phyloP scores from a whole-genome alignment of 2,329 filamentous ascomycete genomes.

The Ilyonectria sp. region DNA sequence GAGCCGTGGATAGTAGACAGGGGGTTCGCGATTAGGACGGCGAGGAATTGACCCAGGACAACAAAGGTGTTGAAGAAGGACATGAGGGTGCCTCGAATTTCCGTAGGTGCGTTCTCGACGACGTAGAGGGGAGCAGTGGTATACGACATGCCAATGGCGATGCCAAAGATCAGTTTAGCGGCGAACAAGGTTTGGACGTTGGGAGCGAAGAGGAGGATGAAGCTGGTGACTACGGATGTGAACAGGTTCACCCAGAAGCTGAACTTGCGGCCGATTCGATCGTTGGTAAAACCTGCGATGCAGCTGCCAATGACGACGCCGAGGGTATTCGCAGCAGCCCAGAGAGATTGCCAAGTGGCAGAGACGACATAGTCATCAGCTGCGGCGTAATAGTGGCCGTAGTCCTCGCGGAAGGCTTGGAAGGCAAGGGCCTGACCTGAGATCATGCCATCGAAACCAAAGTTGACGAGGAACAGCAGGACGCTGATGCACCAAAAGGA shows the following conservation, averaged over 20 bases:
- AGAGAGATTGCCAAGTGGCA: not conserved
- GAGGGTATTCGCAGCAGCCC: not conserved
- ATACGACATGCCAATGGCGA: constrained; percentile 1
- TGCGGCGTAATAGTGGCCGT: not conserved
- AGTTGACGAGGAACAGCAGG: constrained; percentile 3
- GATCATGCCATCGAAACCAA: not conserved
- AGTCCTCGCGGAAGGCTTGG: not conserved
- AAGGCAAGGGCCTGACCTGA: not conserved
- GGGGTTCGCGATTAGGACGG: not conserved
- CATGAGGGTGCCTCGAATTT: not conserved
- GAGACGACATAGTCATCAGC: not conserved
- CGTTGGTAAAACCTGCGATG: not conserved
- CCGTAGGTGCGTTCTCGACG: not conserved
- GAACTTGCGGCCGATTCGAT: not conserved
- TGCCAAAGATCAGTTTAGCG: not conserved
- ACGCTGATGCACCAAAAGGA: not conserved
- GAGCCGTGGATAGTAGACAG: not conserved
- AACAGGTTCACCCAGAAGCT: not conserved
- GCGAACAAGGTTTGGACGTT: not conserved
- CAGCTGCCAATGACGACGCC: not conserved
- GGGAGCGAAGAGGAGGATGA: not conserved
- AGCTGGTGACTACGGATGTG: not conserved
- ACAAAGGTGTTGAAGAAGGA: constrained; percentile 1
- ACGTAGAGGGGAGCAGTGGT: not conserved
- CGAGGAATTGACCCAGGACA: not conserved